Evolutionary conservation across 2,329 filamentous ascomycete genomes (phyloP).

Genomic region (Eutypella sp.): DNA sequence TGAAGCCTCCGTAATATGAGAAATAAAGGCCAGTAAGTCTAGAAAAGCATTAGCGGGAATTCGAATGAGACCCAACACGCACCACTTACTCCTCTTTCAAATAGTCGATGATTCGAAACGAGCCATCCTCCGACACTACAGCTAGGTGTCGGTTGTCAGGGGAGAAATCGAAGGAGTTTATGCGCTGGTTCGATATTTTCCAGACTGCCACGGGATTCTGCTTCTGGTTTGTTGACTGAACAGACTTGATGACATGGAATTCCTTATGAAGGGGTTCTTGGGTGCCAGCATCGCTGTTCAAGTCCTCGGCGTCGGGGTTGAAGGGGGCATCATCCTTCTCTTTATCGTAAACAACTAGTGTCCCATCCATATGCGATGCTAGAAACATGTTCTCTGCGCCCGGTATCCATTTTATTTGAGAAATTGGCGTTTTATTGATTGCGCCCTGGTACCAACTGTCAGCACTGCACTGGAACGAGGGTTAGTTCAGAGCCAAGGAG

Average conservation of each 20-base stretch:
- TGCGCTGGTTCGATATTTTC: slow-evolving; percentile 86
- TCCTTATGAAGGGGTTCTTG: slow-evolving; percentile 37
- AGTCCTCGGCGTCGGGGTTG: slow-evolving; percentile 28
- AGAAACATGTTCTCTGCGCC: slow-evolving; percentile 91
- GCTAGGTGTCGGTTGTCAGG: slow-evolving; percentile 84
- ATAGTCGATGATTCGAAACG: slow-evolving; percentile 85
- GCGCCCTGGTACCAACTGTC: slow-evolving; percentile 58
- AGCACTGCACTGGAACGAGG: background rate
- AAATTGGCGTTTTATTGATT: slow-evolving; percentile 81
- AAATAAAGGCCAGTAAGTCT: slow-evolving; percentile 83
- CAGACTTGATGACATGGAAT: slow-evolving; percentile 80
- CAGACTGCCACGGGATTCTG: slow-evolving; percentile 87
- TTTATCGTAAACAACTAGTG: slow-evolving; percentile 91
- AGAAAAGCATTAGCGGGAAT: slow-evolving; percentile 5
- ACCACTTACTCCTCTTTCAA: slow-evolving; percentile 72
- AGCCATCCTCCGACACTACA: slow-evolving; percentile 86
- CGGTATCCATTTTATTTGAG: slow-evolving; percentile 88
- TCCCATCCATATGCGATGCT: slow-evolving; percentile 86
- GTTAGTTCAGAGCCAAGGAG: too few species aligned
- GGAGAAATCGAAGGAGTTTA: slow-evolving; percentile 89
- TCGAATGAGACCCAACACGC: background rate
- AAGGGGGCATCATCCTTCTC: slow-evolving; percentile 67
- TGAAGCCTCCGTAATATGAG: slow-evolving; percentile 89
- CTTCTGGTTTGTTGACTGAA: slow-evolving; percentile 91
- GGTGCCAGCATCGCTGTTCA: slow-evolving; percentile 28